phyloP scores from a whole-genome alignment of 2,329 filamentous ascomycete species.

The Fusarium duplospermum region DNA sequence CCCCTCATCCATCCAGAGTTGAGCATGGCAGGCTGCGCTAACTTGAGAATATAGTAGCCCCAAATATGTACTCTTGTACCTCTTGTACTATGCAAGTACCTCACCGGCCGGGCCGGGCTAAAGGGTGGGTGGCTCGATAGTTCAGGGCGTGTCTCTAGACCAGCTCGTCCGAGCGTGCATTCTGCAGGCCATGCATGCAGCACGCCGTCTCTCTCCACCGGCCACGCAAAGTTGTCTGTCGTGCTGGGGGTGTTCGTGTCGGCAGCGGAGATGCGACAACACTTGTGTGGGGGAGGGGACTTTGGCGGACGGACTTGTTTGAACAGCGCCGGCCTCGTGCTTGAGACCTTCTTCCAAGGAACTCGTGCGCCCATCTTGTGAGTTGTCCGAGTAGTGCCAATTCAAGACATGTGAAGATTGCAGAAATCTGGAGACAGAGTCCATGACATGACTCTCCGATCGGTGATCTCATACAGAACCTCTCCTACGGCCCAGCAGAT shows the following conservation, averaged over 20 bases:
- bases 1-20: constrained; percentile 30
- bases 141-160: constrained; percentile 29
- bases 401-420: constrained; percentile 28
- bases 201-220: constrained; percentile 33
- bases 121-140: background rate
- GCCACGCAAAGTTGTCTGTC: constrained; percentile 24
- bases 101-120: constrained; percentile 20
- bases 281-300: constrained; percentile 38
- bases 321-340: constrained; percentile 7
- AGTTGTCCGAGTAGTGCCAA: constrained; percentile 7
- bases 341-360: constrained; percentile 13
- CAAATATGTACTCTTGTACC: constrained; percentile 10
- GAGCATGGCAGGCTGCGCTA: constrained; percentile 27
- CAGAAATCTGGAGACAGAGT: background rate
- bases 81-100: constrained; percentile 22
- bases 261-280: constrained; percentile 25
- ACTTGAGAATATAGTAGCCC: constrained; percentile 31
- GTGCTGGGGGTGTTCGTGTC: constrained; percentile 38
- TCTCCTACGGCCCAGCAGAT: background rate
- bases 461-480: constrained; percentile 14
- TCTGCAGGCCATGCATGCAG: constrained; percentile 43
- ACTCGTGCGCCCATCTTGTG: constrained; percentile 30
- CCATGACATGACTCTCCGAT: background rate
- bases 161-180: constrained; percentile 39
- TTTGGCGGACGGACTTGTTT: constrained; percentile 17